A percentile compares a stretch with the other conserved stretches of the same genome.
phyloP scores from a whole-genome alignment of 106 monocot species.

The Xerophyta viscosa region DNA sequence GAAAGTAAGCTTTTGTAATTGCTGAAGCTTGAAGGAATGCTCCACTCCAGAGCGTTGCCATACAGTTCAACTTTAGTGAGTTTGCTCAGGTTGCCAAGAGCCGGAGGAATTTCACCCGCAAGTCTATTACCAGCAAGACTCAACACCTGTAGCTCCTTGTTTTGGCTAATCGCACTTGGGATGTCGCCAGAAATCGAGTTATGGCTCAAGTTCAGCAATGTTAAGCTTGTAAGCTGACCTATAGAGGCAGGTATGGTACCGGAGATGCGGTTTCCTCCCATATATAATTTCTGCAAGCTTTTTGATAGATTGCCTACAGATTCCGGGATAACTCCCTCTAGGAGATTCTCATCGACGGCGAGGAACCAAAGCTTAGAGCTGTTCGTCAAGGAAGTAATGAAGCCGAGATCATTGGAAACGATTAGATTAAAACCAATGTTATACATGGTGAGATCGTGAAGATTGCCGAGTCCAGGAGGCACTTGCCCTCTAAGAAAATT shows the following conservation, averaged over 20 bases:
- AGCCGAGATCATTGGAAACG: conserved; percentile 4
- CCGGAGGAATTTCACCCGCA: conserved; percentile 20
- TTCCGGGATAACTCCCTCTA: conserved; percentile 21
- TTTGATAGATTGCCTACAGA: conserved; percentile 31
- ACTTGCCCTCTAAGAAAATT: conserved; percentile 17
- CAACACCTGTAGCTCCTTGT: conserved; percentile 15
- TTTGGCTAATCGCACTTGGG: conserved; percentile 19
- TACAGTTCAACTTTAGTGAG: conserved; percentile 16
- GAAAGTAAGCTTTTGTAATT: conserved; percentile 4
- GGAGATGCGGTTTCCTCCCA: conserved; percentile 20
- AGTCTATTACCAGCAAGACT: conserved; percentile 17
- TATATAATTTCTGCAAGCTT: conserved; percentile 19
- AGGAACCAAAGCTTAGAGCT: conserved; percentile 13
- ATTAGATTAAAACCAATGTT: conserved; percentile 32
- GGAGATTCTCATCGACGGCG: conserved; percentile 15
- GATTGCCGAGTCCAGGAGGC: conserved; percentile 25
- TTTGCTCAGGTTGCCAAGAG: conserved; percentile 16
- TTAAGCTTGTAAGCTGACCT: conserved; percentile 16
- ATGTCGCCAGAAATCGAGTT: conserved; percentile 31
- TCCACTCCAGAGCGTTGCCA: conserved; percentile 16
- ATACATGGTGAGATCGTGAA: conserved; percentile 26
- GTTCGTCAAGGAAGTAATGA: conserved; percentile 26
- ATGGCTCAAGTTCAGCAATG: conserved; percentile 23
- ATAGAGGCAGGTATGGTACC: conserved; percentile 31
- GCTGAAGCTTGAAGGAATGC: conserved; percentile 17